phyloP scores from a whole-genome alignment of 140 eudicot species.

The Ambrosia hybrid region DNA sequence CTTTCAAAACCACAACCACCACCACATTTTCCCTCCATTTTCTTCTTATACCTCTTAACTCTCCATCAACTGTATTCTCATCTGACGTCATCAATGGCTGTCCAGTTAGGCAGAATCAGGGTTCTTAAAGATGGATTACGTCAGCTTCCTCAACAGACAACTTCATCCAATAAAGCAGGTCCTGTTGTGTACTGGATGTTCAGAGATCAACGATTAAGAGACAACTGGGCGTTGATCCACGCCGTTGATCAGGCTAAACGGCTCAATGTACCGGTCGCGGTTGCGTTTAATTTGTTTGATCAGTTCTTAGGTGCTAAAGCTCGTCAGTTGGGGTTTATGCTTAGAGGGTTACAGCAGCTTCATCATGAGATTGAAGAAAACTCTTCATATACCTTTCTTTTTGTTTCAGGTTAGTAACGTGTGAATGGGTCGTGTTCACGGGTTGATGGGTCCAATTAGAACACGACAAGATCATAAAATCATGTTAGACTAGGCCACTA shows the following conservation, averaged over 20 bases:
- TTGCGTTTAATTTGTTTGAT: slow-evolving; percentile 83
- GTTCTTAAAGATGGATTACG: slow-evolving; percentile 50
- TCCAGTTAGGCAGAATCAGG: slow-evolving; percentile 78
- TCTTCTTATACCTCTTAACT: slow-evolving; percentile 3
- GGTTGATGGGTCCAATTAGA: too few relatives aligned
- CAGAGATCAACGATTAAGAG: slow-evolving; percentile 89
- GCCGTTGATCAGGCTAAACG: slow-evolving; percentile 83
- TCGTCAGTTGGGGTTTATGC: slow-evolving; percentile 92
- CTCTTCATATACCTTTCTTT: slow-evolving; percentile 70
- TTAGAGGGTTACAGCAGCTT: slow-evolving; percentile 70
- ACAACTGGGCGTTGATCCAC: slow-evolving; percentile 95
- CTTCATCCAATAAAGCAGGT: slow-evolving; percentile 38
- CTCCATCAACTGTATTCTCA: slow-evolving; percentile 6
- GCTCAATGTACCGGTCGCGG: slow-evolving; percentile 75
- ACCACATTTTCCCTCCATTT: slow-evolving; percentile 58
- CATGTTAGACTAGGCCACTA: too few relatives aligned
- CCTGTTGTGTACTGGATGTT: slow-evolving; percentile 99
- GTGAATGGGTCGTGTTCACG: too few relatives aligned
- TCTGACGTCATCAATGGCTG: slow-evolving; percentile 33
- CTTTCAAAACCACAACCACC: slow-evolving; percentile 29
- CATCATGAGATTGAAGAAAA: slow-evolving; percentile 38
- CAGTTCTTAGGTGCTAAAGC: slow-evolving; percentile 88
- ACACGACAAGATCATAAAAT: too few relatives aligned
- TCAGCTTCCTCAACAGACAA: slow-evolving; percentile 4
- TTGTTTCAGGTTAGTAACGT: slow-evolving; percentile 56